phyloP scores from a whole-genome alignment of 306 rosid species.

The Begonia loranthoides region DNA sequence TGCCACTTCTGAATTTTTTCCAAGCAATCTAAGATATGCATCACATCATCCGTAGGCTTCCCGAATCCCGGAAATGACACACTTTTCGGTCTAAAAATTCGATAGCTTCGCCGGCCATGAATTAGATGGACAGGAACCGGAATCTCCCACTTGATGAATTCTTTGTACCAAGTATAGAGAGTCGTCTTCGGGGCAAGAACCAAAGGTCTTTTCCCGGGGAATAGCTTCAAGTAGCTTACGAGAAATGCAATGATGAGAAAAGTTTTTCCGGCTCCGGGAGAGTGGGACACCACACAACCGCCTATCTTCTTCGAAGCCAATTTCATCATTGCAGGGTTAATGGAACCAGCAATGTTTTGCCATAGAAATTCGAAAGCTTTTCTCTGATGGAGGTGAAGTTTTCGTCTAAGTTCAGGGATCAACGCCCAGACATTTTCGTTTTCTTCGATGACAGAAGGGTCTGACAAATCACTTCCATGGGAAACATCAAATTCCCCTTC shows the following conservation, averaged over 20 bases:
- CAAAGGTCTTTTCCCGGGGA: conserved; percentile 65
- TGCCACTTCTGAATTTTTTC: conserved; percentile 76
- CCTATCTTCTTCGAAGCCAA: conserved; percentile 37
- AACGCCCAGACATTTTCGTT: conserved; percentile 65
- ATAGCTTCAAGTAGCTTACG: conserved; percentile 59
- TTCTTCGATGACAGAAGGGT: conserved; percentile 32
- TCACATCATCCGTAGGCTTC: conserved; percentile 48
- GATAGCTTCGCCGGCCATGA: conserved; percentile 50
- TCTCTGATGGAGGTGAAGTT: conserved; percentile 62
- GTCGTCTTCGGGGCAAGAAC: conserved; percentile 86
- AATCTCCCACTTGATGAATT: conserved; percentile 69
- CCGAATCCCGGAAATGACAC: conserved; percentile 36
- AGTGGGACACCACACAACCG: conserved; percentile 87
- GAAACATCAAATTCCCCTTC: conserved; percentile 29
- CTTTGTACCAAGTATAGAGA: conserved; percentile 81
- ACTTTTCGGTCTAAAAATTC: conserved; percentile 25
- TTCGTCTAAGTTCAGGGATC: conserved; percentile 27
- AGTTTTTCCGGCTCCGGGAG: conserved; percentile 93
- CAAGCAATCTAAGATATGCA: conserved; percentile 66
- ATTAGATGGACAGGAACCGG: conserved; percentile 69
- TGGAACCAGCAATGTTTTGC: conserved; percentile 65
- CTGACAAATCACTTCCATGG: conserved; percentile 14
- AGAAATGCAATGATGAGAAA: conserved; percentile 72
- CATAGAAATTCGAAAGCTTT: conserved; percentile 89
- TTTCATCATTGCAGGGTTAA: conserved; percentile 38